Evolutionary conservation across 1,284 basidiomycete species (phyloP), one percentile per base, ranked within the genome.

Genomic region (Moesziomyces parantarcticus): DNA sequence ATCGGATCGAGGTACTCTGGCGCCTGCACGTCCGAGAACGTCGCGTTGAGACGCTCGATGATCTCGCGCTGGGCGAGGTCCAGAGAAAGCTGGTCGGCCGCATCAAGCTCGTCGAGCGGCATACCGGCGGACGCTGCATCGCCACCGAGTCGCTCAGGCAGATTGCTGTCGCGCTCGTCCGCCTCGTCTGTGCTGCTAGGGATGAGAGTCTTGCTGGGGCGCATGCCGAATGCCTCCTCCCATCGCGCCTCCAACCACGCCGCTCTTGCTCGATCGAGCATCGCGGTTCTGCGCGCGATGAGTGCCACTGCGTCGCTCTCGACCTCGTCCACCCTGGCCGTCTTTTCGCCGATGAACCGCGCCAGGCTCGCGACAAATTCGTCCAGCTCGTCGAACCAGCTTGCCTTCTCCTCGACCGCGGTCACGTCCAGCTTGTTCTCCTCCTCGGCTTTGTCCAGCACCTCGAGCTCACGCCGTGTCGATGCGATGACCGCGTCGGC

Each of bases 361-460:
- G 81, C 77, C 26, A 83, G 36, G 22, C 59, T 76, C 4, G 50
- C 57, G 20, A 79, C 68, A 52, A 80, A 83, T 7, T 25, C 52
- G 11, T 80, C 69, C 10, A 83, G 54, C 63, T 83, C 81, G 13
- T 68, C 44, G 48, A 80, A 79, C 79, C 80, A 83, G 22, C 68
- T 70, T 47, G 61, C 60, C 36, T 77, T 77, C 16, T 70, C 65
- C 32, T 79, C 80, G 5, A 72, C 54, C 11, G 34, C 59, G 11
- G 25, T 72, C 5, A 80, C 72, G 11, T 72, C 63, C 3, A 40
- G 36, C 58, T 81, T 78, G 53, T 76, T 77, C 34, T 64, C 57
- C 42, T 14, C 22, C 42, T 81, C 76, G 18, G 77, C 79, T 3
- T 32, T 49, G 3, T 72, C 68, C 1, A 83, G 43, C 36, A 43